Evolutionary conservation across 495 filamentous ascomycete species (phyloP), one percentile per base, ranked within the genome.

Genomic region (Sordaria brevicollis): DNA sequence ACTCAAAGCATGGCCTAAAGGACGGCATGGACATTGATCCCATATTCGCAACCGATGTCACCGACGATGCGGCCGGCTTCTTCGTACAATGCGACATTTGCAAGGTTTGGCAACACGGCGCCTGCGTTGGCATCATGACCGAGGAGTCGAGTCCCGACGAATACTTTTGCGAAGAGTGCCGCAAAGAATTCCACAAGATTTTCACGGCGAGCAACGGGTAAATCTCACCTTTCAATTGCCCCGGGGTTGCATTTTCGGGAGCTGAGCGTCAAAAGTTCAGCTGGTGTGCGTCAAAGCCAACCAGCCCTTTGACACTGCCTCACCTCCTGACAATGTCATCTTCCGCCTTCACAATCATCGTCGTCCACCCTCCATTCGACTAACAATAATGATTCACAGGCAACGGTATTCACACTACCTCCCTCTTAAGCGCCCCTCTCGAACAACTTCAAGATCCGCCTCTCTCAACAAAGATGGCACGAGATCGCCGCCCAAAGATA

Each of bases 51-150:
- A 91, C 93, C 74, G 83, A 89, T 66, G 81, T 92, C 65, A 86
- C 89, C 34, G 94, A 98, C 74, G 94, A 97, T 65, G 84, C 92
- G 65, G 94, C 95, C 39, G 93, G 94, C 17, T 90, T 98, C 79
- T 99, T 97, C 79, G 94, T 99, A 71, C 95, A 98, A 83, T 99
- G 95, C 87, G 95, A 99, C 79, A 83, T 88, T 65, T 99, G 95
- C 82, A 96, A 97, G 78, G 95, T 97, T 68, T 99, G 95, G 95
- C 95, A 99, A 76, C 95, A 99, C 75, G 96, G 95, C 76, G 93
- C 93, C 69, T 99, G 95, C 81, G 96, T 99, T 66, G 95, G 95
- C 39, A 97, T 99, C 73, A 93, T 93, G 85, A 93, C 96, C 71
- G 93, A 94, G 78, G 89, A 91, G 68, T 89, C 89, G 78, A 94